phyloP scores from a whole-genome alignment of 176 grass and related monocot genomes.

The Avena atlantica region DNA sequence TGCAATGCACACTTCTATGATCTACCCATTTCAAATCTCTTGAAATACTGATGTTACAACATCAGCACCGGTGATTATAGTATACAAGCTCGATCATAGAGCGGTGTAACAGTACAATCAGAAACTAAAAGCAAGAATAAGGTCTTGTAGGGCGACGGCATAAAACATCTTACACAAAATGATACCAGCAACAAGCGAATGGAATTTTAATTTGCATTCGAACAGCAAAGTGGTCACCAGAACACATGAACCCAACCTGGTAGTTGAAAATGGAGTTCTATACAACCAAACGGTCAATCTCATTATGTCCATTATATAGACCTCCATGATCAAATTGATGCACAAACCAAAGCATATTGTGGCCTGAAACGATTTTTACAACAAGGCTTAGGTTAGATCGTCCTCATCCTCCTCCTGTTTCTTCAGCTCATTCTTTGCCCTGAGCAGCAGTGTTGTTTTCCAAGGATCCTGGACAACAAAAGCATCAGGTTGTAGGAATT shows the following conservation, averaged over 20 bases:
- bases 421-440: constrained; percentile 89
- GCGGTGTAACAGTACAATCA: not conserved
- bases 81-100: not conserved
- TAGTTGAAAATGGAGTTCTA: constrained; percentile 37
- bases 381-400: constrained; percentile 76
- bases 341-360: constrained; percentile 35
- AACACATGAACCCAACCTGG: constrained; percentile 10
- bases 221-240: constrained; percentile 1
- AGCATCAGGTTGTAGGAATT: not conserved
- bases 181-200: constrained; percentile 31
- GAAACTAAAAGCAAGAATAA: not conserved
- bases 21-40: too few species aligned
- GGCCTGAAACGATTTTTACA: constrained; percentile 35
- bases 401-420: constrained; percentile 92
- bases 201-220: constrained; percentile 17
- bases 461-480: constrained; percentile 76
- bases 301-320: constrained; percentile 41
- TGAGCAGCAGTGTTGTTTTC: constrained; percentile 96
- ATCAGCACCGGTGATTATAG: too few species aligned
- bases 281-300: constrained; percentile 44
- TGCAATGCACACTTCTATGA: too few species aligned
- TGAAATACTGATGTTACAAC: too few species aligned
- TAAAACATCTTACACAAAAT: not conserved
- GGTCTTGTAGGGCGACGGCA: not conserved
- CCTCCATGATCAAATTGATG: constrained; percentile 40